phyloP scores from a whole-genome alignment of 2,329 filamentous ascomycete genomes.

The Fusarium domesticum region DNA sequence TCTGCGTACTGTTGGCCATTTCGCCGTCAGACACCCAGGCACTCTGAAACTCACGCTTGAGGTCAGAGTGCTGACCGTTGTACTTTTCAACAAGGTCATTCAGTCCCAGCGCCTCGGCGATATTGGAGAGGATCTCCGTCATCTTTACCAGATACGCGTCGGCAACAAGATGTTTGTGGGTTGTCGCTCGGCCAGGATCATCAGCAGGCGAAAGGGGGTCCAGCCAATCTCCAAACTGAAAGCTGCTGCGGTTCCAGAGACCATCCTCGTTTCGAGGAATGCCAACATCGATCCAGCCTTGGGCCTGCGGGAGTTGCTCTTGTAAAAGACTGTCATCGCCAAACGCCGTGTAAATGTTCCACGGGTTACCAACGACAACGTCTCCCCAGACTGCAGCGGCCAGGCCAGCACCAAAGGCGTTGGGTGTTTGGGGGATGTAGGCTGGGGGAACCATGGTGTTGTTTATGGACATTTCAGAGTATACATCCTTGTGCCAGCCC shows the following conservation, averaged over 20 bases:
- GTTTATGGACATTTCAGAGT: slow-evolving; percentile 3
- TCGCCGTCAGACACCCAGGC: too few species aligned
- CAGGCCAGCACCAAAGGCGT: not conserved
- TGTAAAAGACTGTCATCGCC: slow-evolving; percentile 4
- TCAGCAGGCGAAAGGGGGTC: slow-evolving; percentile 14
- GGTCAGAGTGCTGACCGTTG: not conserved
- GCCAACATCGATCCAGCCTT: slow-evolving; percentile 43
- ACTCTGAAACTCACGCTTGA: too few species aligned
- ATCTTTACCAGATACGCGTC: not conserved
- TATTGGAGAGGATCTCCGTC: not conserved
- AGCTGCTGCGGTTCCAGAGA: slow-evolving; percentile 34
- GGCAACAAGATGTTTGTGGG: slow-evolving; percentile 1
- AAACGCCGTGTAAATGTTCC: slow-evolving; percentile 9
- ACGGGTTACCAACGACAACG: slow-evolving; percentile 10
- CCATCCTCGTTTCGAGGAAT: too few species aligned
- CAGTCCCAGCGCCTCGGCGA: not conserved
- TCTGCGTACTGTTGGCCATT: too few species aligned
- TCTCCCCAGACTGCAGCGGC: slow-evolving; percentile 16
- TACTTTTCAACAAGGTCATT: not conserved
- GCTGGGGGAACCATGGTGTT: slow-evolving; percentile 5
- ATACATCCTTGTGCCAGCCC: slow-evolving; percentile 15
- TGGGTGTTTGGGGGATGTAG: slow-evolving; percentile 5
- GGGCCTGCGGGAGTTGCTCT: slow-evolving; percentile 2
- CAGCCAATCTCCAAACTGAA: slow-evolving; percentile 10
- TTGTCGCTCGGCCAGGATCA: slow-evolving; percentile 1